Evolutionary conservation across 352 stramenopile genomes (phyloP).

Genomic region (Phytophthora litchii): DNA sequence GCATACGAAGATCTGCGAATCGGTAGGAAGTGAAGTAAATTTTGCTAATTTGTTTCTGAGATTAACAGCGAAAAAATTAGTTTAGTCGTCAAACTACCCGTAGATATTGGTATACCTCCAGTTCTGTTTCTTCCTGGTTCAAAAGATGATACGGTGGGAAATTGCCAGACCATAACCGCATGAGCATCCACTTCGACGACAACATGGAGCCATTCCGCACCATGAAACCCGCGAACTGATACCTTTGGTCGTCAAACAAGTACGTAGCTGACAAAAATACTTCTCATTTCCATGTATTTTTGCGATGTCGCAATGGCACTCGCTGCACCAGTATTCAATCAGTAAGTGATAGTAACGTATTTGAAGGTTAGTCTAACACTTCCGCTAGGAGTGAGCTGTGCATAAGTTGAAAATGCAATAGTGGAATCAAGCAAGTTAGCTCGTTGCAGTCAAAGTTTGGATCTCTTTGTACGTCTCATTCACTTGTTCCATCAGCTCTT

Average conservation of each 20-base stretch:
- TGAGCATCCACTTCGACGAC: constrained; percentile 39
- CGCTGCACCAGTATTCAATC: too few relatives aligned
- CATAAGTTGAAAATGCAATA: too few relatives aligned
- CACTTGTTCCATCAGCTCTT: too few relatives aligned
- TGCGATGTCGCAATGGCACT: too few relatives aligned
- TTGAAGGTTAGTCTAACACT: too few relatives aligned
- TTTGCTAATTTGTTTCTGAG: constrained; percentile 38
- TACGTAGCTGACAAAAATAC: constrained; percentile 22
- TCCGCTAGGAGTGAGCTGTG: too few relatives aligned
- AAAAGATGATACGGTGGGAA: constrained; percentile 51
- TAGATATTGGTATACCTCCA: constrained; percentile 29
- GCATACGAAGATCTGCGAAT: constrained; percentile 45
- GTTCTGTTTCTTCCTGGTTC: constrained; percentile 27
- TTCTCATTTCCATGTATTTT: not conserved
- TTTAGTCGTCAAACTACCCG: not conserved
- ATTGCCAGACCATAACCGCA: constrained; percentile 51
- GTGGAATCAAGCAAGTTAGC: too few relatives aligned
- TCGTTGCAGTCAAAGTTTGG: too few relatives aligned
- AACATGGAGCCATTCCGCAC: constrained; percentile 25
- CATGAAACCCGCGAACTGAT: not conserved
- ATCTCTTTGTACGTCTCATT: too few relatives aligned
- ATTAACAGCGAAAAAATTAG: not conserved
- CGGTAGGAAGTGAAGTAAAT: constrained; percentile 43
- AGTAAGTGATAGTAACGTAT: too few relatives aligned
- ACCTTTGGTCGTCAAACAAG: not conserved